These are phyloP conservation scores for Wickerhamiella shivajii DNA, from an alignment of 805 yeast genomes.

Conservation along the genomic window DNA sequence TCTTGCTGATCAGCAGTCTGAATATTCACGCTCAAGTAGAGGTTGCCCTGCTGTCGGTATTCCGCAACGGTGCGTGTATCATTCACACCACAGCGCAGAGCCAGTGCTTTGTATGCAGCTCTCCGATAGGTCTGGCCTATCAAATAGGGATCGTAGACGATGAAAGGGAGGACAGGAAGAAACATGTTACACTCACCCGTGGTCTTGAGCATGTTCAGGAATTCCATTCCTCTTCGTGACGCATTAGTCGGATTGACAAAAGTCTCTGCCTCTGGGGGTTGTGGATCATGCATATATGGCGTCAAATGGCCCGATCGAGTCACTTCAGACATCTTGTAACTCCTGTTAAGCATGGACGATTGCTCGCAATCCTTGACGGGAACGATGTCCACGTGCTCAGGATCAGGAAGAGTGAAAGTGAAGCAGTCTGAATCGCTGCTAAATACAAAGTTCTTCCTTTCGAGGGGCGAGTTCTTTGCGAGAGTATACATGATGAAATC, in stretches of 20 bases:
- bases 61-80: too few species aligned
- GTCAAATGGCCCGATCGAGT: neutral
- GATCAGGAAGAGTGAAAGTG: constrained; percentile 1
- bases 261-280: neutral
- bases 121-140: neutral
- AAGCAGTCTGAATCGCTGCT: constrained; percentile 7
- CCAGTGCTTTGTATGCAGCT: constrained; percentile 1
- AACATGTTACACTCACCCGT: constrained; percentile 1
- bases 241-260: neutral
- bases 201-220: neutral
- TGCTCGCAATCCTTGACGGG: neutral
- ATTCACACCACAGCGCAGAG: neutral
- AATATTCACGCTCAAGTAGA: too few species aligned
- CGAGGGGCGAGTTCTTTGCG: neutral
- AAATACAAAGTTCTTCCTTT: constrained; percentile 1
- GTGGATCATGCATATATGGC: constrained; percentile 1
- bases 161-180: constrained; percentile 1
- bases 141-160: neutral
- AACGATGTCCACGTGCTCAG: constrained; percentile 1
- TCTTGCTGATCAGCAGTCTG: too few species aligned
- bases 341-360: neutral
- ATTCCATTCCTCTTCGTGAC: constrained; percentile 1
- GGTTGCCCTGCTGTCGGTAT: too few species aligned
- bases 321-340: neutral
- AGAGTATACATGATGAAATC: constrained; percentile 6